phyloP scores from a whole-genome alignment of 768 basidiomycete species.

The Lactarius deliciosus region DNA sequence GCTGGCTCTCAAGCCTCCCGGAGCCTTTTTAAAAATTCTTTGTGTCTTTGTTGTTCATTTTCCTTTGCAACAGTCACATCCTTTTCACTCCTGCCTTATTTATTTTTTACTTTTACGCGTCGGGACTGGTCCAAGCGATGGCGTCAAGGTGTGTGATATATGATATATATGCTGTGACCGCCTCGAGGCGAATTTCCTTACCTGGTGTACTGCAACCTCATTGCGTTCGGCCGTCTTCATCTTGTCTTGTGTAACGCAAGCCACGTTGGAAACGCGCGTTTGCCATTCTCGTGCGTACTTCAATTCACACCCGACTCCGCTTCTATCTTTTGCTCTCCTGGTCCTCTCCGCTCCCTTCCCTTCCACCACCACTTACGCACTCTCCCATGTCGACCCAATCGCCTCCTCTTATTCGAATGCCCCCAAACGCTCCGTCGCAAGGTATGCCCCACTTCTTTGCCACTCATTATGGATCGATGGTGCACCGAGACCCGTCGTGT shows the following conservation, averaged over 20 bases:
- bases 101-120: conserved; percentile 12
- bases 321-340: conserved; percentile 26
- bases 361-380: conserved; percentile 8
- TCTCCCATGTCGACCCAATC: conserved; percentile 30
- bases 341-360: conserved; percentile 16
- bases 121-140: conserved; percentile 17
- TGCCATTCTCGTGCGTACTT: conserved; percentile 29
- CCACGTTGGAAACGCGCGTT: conserved; percentile 33
- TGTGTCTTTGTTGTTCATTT: conserved; percentile 1
- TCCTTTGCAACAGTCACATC: conserved; percentile 9
- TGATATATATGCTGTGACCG: conserved; percentile 28
- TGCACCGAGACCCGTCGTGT: not conserved
- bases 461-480: conserved; percentile 20
- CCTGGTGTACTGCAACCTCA: conserved; percentile 26
- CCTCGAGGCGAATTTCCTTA: conserved; percentile 32
- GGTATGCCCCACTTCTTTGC: conserved; percentile 11
- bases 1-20: no score
- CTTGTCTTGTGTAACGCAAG: conserved; percentile 27
- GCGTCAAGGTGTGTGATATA: conserved; percentile 22
- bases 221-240: conserved; percentile 28
- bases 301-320: conserved; percentile 26
- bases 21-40: not conserved
- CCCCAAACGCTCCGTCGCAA: conserved; percentile 22
- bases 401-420: conserved; percentile 28
- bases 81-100: not conserved